Evolutionary conservation across 768 basidiomycete genomes (phyloP).

Genomic region (Macrolepiota albuminosa): DNA sequence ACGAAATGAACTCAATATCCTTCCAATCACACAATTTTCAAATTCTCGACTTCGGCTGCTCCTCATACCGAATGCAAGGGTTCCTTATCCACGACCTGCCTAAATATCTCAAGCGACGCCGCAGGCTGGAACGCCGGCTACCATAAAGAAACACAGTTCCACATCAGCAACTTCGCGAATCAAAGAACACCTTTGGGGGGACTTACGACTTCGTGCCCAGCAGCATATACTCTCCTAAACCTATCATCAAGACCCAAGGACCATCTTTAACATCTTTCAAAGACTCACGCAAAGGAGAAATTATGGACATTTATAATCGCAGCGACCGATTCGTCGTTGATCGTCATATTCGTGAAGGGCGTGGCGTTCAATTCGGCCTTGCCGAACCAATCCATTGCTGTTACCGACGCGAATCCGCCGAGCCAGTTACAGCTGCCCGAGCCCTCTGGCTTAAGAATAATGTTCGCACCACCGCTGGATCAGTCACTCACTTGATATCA

Average conservation of each 20-base stretch:
- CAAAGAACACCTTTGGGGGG: too few relatives aligned
- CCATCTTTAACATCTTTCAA: neutral
- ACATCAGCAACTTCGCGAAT: neutral
- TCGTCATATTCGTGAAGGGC: conserved; percentile 51
- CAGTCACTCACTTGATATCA: conserved; percentile 39
- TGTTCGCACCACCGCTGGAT: neutral
- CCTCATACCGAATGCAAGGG: conserved; percentile 41
- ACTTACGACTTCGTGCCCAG: conserved; percentile 64
- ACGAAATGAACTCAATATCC: too few relatives aligned
- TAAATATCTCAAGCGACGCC: conserved; percentile 54
- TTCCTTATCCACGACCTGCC: conserved; percentile 46
- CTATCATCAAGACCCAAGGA: neutral
- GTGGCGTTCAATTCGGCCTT: conserved; percentile 31
- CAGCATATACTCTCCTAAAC: conserved; percentile 44
- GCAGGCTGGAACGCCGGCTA: conserved; percentile 62
- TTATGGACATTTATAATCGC: conserved; percentile 62
- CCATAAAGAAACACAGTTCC: neutral
- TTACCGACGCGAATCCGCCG: conserved; percentile 34
- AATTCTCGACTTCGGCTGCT: neutral
- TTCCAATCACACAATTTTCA: too few relatives aligned
- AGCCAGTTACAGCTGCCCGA: conserved; percentile 41
- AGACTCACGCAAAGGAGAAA: conserved; percentile 60
- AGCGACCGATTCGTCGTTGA: conserved; percentile 46
- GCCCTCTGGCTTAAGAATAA: neutral
- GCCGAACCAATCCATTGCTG: conserved; percentile 44